Conservation (phyloP, 169 alveolate genomes). For the Plasmodium coatneyi region DNA sequence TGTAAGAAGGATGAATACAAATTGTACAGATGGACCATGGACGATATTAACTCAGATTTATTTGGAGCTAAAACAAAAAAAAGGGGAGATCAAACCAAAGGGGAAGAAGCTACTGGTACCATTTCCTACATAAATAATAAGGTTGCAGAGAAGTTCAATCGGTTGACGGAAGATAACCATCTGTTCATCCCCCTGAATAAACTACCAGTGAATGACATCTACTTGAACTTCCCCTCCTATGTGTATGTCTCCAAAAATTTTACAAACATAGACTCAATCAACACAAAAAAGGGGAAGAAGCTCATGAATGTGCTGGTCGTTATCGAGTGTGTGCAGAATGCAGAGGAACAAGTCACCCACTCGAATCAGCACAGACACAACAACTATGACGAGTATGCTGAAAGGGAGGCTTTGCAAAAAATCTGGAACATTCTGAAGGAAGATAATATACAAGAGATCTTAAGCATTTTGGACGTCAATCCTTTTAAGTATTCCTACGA, state of each 20-base stretch:
- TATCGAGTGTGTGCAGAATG: constrained; percentile 51
- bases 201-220: constrained; percentile 64
- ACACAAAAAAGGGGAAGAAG: constrained; percentile 63
- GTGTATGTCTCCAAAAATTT: constrained; percentile 74
- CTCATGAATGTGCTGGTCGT: constrained; percentile 63
- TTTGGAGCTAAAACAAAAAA: constrained; percentile 21
- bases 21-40: constrained; percentile 63
- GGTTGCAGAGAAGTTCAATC: constrained; percentile 12
- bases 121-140: constrained; percentile 22
- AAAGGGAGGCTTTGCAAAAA: constrained; percentile 54
- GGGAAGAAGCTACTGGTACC: not conserved
- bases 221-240: constrained; percentile 72
- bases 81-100: not conserved
- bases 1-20: constrained; percentile 75
- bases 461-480: constrained; percentile 62
- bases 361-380: constrained; percentile 5
- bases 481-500: constrained; percentile 71
- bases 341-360: not conserved
- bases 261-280: constrained; percentile 43
- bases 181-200: constrained; percentile 64
- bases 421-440: constrained; percentile 54
- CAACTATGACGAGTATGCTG: constrained; percentile 66
- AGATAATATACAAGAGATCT: constrained; percentile 44
- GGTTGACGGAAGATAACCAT: constrained; percentile 9
- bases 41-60: constrained; percentile 43